A percentile compares a stretch with the other conserved stretches of the same genome.
phyloP scores from a whole-genome alignment of 2,329 filamentous ascomycete genomes.

The Zasmidium angulare region DNA sequence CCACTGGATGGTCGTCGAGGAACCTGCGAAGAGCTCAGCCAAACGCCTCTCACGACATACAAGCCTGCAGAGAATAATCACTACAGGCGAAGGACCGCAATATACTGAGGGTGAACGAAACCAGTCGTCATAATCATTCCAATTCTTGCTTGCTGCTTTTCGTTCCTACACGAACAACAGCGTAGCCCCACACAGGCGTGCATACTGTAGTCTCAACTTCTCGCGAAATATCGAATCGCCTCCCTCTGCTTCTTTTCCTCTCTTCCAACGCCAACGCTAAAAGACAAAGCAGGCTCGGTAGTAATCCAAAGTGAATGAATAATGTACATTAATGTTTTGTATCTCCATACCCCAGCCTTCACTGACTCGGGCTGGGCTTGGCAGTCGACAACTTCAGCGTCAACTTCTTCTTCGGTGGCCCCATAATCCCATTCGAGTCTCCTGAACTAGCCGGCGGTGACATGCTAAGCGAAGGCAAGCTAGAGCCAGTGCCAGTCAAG shows the following conservation, averaged over 20 bases:
- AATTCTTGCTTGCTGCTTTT: not conserved
- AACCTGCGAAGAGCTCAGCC: not conserved
- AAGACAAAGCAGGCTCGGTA: not conserved
- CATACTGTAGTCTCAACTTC: not conserved
- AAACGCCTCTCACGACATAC: not conserved
- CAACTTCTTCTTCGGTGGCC: slow-evolving; percentile 28
- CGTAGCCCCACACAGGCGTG: too few relatives aligned
- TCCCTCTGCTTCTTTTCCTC: not conserved
- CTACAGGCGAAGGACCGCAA: too few relatives aligned
- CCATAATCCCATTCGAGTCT: slow-evolving; percentile 2
- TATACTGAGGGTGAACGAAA: too few relatives aligned
- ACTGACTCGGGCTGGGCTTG: not conserved
- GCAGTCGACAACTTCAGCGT: slow-evolving; percentile 23
- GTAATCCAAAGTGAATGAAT: not conserved
- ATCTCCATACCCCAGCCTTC: not conserved
- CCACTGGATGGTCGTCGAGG: not conserved
- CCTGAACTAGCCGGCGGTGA: slow-evolving; percentile 4
- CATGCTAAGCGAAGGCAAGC: slow-evolving; percentile 5
- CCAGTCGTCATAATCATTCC: too few relatives aligned
- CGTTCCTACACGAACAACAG: not conserved
- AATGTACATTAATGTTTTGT: not conserved
- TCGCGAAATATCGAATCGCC: not conserved
- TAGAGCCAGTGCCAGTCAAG: slow-evolving; percentile 5
- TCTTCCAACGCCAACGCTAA: not conserved
- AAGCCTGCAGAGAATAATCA: not conserved